A percentile compares a stretch with the other conserved stretches of the same genome.
Conservation (phyloP, 2,329 filamentous ascomycete species). For the Penicillium paneum region DNA sequence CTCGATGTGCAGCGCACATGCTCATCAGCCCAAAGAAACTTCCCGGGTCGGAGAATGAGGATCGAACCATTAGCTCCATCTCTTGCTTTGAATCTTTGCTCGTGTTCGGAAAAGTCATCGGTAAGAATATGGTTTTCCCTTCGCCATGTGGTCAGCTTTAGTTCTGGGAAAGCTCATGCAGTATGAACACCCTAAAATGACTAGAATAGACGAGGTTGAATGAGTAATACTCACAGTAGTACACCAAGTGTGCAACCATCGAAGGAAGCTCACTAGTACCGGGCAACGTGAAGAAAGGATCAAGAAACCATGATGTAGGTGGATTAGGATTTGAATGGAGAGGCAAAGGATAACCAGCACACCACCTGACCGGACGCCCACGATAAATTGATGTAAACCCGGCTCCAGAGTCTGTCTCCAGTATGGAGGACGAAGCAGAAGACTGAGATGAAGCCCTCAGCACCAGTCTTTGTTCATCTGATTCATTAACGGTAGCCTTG, state of each 20-base stretch:
- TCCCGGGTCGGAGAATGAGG: slow-evolving; percentile 35
- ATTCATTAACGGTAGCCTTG: slow-evolving; percentile 4
- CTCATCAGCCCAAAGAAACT: slow-evolving; percentile 42
- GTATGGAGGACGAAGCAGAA: slow-evolving; percentile 6
- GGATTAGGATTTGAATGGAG: slow-evolving; percentile 17
- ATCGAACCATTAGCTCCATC: slow-evolving; percentile 31
- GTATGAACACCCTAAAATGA: background rate
- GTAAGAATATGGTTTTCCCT: slow-evolving; percentile 37
- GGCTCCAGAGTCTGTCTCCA: background rate
- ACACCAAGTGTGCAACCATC: slow-evolving; percentile 29
- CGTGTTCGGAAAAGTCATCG: slow-evolving; percentile 40
- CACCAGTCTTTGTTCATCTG: slow-evolving; percentile 13
- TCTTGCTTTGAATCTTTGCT: slow-evolving; percentile 21
- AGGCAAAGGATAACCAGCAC: slow-evolving; percentile 15
- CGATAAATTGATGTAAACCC: slow-evolving; percentile 7
- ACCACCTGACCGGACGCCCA: slow-evolving; percentile 19
- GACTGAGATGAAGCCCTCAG: slow-evolving; percentile 15
- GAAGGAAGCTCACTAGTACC: slow-evolving; percentile 25
- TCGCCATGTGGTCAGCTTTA: slow-evolving; percentile 16
- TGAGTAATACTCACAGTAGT: slow-evolving; percentile 32
- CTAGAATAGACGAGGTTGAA: background rate
- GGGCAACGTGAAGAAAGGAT: slow-evolving; percentile 37
- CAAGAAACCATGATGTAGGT: slow-evolving; percentile 29
- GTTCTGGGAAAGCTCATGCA: background rate
- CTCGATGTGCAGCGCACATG: slow-evolving; percentile 40